A percentile compares a stretch with the other conserved stretches of the same genome.
Evolutionary conservation across 2,329 filamentous ascomycete genomes (phyloP).

Genomic region (Fusarium paranaense): DNA sequence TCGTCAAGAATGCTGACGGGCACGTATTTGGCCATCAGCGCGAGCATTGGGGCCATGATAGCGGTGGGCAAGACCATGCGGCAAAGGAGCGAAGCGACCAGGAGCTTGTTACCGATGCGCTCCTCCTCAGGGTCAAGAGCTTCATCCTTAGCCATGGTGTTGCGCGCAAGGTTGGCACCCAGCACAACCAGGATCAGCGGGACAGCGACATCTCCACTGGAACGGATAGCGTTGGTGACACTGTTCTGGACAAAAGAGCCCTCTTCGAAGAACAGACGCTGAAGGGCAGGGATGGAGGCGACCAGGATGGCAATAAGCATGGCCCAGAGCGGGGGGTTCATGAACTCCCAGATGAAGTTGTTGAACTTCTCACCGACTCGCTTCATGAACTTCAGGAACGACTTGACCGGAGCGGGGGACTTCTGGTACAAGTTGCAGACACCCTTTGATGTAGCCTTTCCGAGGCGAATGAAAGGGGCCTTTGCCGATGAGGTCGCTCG

Average conservation of each 20-base stretch:
- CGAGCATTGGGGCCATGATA: constrained; percentile 91
- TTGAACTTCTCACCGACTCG: constrained; percentile 60
- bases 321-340: constrained; percentile 98
- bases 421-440: constrained; percentile 47
- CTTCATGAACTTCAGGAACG: constrained; percentile 45
- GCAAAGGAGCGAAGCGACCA: constrained; percentile 86
- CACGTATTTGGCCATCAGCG: constrained; percentile 88
- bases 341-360: constrained; percentile 86
- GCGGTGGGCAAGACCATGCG: constrained; percentile 93
- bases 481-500: constrained; percentile 51
- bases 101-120: constrained; percentile 76
- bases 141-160: constrained; percentile 79
- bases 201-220: constrained; percentile 91
- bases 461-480: constrained; percentile 39
- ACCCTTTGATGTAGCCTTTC: constrained; percentile 39
- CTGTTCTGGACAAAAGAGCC: constrained; percentile 94
- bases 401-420: constrained; percentile 58
- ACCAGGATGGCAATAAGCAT: constrained; percentile 94
- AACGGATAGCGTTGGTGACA: constrained; percentile 86
- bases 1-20: constrained; percentile 95
- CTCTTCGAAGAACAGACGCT: constrained; percentile 86
- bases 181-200: constrained; percentile 95
- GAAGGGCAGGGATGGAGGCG: constrained; percentile 85
- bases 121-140: constrained; percentile 77
- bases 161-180: constrained; percentile 92